phyloP scores from a whole-genome alignment of 2,329 filamentous ascomycete species.

The Chaetomiaceae sp. region DNA sequence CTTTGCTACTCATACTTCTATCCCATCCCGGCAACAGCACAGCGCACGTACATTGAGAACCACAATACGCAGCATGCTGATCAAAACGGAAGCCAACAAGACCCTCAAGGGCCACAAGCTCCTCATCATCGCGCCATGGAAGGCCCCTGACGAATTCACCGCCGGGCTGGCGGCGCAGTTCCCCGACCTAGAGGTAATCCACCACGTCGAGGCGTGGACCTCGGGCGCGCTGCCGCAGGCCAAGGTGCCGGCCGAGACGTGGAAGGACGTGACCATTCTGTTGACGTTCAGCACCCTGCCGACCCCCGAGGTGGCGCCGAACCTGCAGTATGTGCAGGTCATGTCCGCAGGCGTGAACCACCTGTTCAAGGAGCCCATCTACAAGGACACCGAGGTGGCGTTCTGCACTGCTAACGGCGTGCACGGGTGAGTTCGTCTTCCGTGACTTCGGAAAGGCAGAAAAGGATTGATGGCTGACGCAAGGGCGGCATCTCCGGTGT shows the following conservation, averaged over 20 bases:
- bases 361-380: slow-evolving; percentile 41
- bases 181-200: slow-evolving; percentile 39
- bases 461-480: no score
- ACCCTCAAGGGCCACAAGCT: slow-evolving; percentile 44
- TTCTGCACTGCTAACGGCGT: slow-evolving; percentile 54
- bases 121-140: slow-evolving; percentile 34
- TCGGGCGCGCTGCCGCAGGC: slow-evolving; percentile 13
- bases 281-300: slow-evolving; percentile 40
- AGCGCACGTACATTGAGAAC: neutral
- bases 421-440: slow-evolving; percentile 52
- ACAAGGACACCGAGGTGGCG: slow-evolving; percentile 42
- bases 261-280: slow-evolving; percentile 44
- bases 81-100: slow-evolving; percentile 26
- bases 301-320: slow-evolving; percentile 36
- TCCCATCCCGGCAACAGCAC: neutral
- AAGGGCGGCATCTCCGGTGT: no score
- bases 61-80: neutral
- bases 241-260: slow-evolving; percentile 32
- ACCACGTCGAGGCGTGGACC: slow-evolving; percentile 27
- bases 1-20: no score
- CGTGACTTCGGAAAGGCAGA: no score
- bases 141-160: slow-evolving; percentile 30
- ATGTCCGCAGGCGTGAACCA: slow-evolving; percentile 49
- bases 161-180: slow-evolving; percentile 35
- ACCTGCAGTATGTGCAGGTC: slow-evolving; percentile 48